phyloP scores from a whole-genome alignment of 768 basidiomycete genomes.

The Boletellus emodensis region DNA sequence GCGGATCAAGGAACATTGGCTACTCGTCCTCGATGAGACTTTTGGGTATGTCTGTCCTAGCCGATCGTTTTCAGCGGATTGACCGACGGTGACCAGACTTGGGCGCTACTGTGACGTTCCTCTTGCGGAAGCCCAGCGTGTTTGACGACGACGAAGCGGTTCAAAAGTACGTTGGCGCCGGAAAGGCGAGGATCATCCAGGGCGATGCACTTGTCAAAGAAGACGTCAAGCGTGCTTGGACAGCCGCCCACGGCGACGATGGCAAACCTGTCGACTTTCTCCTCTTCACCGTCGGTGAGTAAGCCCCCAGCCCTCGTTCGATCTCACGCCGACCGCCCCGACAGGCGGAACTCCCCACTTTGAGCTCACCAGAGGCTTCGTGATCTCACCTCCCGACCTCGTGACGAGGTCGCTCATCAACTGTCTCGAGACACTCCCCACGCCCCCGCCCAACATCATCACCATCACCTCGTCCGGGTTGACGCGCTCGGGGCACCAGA shows the following conservation, averaged over 20 bases:
- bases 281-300: conserved; percentile 60
- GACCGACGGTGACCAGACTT: conserved; percentile 36
- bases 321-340: neutral
- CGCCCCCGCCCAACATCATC: conserved; percentile 46
- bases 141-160: conserved; percentile 55
- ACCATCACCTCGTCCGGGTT: conserved; percentile 52
- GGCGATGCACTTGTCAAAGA: conserved; percentile 56
- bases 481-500: conserved; percentile 40
- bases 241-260: conserved; percentile 29
- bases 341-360: conserved; percentile 38
- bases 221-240: conserved; percentile 54
- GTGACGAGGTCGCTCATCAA: conserved; percentile 56
- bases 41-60: conserved; percentile 34
- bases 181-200: conserved; percentile 50
- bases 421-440: conserved; percentile 51
- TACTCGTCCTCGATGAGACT: conserved; percentile 47
- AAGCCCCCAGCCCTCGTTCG: conserved; percentile 13
- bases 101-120: conserved; percentile 60
- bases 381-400: conserved; percentile 51
- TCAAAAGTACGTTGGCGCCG: conserved; percentile 46
- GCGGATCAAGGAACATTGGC: conserved; percentile 56
- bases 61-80: neutral
- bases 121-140: conserved; percentile 48
- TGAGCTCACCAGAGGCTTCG: conserved; percentile 43
- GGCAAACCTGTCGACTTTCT: conserved; percentile 46